A percentile compares a stretch with the other conserved stretches of the same genome.
These are phyloP conservation scores for Rhynchospora pubera DNA, from an alignment of 176 grass and related monocot genomes.

Conservation along the genomic window DNA sequence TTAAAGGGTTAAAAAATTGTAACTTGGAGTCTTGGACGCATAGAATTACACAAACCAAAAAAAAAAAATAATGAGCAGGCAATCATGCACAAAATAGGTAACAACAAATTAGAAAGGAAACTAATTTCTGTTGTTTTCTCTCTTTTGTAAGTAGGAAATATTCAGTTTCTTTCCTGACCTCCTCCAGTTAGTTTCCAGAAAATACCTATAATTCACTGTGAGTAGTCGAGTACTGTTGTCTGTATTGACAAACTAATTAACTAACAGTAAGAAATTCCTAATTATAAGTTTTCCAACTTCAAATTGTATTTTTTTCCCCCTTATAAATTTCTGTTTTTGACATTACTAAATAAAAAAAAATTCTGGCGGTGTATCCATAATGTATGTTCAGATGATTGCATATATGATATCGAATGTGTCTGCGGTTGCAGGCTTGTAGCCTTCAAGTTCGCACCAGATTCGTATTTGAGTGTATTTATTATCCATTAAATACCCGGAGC, in stretches of 20 bases:
- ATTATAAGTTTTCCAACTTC: too few relatives aligned
- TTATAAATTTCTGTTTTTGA: too few relatives aligned
- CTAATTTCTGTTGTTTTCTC: neutral
- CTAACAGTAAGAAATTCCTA: too few relatives aligned
- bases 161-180: neutral
- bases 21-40: neutral
- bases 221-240: too few relatives aligned
- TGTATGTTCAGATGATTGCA: neutral
- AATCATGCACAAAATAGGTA: neutral
- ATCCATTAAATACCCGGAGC: too few relatives aligned
- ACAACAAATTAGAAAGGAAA: neutral
- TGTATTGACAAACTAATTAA: too few relatives aligned
- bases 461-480: neutral
- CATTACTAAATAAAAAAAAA: too few relatives aligned
- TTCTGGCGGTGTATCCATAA: neutral
- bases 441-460: neutral
- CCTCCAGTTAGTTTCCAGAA: too few relatives aligned
- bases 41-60: neutral
- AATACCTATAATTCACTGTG: too few relatives aligned
- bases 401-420: neutral
- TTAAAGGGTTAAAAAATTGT: neutral
- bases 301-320: too few relatives aligned
- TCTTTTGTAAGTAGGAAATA: neutral
- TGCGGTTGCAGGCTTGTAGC: neutral
- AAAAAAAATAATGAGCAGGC: neutral